Base-by-base conservation (phyloP, 345 rosid species). In the Lepidium africanum region DNA sequence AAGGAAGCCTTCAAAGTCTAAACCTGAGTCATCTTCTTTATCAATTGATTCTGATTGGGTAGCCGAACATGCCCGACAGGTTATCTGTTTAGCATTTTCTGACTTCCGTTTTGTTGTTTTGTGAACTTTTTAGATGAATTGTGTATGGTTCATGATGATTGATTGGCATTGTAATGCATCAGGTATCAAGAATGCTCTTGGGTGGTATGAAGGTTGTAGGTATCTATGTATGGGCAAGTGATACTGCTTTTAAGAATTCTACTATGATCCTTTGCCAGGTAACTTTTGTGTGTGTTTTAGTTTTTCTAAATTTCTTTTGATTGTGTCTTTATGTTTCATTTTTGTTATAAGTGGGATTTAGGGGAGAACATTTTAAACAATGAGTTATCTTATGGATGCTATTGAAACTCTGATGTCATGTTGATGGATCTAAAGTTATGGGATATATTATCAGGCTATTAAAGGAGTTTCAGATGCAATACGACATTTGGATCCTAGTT, bases 41-140 rank as follows among this genome's bases (percentile, higher is more conserved):
- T 39, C 47, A 11, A 76, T 93, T 12, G 98, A 90, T 75, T 76
- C 60, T 12, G 97, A 88, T 27, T 93, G 98, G 98, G 85, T 90
- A 3, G 89, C 96, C 0, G 97, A 93, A 76, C 98, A 93, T 55
- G 94, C 97, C 27, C 86, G 91, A 19, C 96, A 93, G 88, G 98
- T 93, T 43, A 15, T 9, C n/a, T 58, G 35, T 46, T 30, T 39
- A 55, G 66, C 39, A 23, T 36, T 54, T 52, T 21, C 15, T 38
- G n/a, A 59, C 16, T 66, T 37, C 3, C 3, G 17, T 33, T 52
- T 10, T 30, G 39, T 58, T 30, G 15, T 14, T 13, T 15, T 16
- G 12, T 4, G 13, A 16, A 0, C 33, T 30, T 23, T 33, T 30
- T 56, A 27, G 19, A 21, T 46, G 66, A 14, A 13, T 1, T 65